These are phyloP conservation scores for Pythium guiyangense DNA, from an alignment of 352 stramenopile genomes.

Conservation along the genomic window DNA sequence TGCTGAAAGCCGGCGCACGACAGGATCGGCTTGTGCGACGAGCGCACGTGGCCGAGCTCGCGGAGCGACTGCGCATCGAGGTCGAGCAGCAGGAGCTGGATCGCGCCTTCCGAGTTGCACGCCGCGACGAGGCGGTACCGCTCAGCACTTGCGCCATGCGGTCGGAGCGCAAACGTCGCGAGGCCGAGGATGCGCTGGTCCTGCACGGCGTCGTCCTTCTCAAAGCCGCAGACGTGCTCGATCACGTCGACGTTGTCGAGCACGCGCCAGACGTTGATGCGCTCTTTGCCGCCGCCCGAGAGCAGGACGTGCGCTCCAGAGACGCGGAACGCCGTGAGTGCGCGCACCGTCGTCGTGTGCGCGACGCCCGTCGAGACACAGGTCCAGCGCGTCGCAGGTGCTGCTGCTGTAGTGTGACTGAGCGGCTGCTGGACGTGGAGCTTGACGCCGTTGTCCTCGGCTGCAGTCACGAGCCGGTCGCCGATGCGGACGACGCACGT, in stretches of 20 bases:
- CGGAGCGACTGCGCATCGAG: slow-evolving; percentile 19
- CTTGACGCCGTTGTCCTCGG: slow-evolving; percentile 83
- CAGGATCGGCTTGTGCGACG: slow-evolving; percentile 79
- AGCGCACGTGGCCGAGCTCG: slow-evolving; percentile 49
- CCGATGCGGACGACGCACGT: slow-evolving; percentile 53
- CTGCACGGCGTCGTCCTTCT: slow-evolving; percentile 48
- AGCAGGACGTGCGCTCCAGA: slow-evolving; percentile 45
- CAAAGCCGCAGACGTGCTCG: slow-evolving; percentile 58
- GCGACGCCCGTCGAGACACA: slow-evolving; percentile 54
- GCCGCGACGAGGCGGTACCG: slow-evolving; percentile 50
- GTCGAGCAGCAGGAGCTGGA: slow-evolving; percentile 62
- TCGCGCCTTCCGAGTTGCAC: slow-evolving; percentile 73
- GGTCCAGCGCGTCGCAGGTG: slow-evolving; percentile 24
- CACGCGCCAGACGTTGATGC: slow-evolving; percentile 72
- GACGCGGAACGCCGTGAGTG: slow-evolving; percentile 41
- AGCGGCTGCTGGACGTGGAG: slow-evolving; percentile 32
- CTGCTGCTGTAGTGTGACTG: background rate
- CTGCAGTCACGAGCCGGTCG: slow-evolving; percentile 54
- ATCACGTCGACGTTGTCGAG: slow-evolving; percentile 28
- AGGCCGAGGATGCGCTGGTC: slow-evolving; percentile 84
- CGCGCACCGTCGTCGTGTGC: slow-evolving; percentile 80
- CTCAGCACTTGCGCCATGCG: slow-evolving; percentile 6
- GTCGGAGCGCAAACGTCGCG: slow-evolving; percentile 40
- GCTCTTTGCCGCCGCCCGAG: slow-evolving; percentile 78
- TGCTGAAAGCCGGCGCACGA: slow-evolving; percentile 50